Evolutionary conservation across 2,329 filamentous ascomycete species (phyloP).

Genomic region (Neospermospora avenae): DNA sequence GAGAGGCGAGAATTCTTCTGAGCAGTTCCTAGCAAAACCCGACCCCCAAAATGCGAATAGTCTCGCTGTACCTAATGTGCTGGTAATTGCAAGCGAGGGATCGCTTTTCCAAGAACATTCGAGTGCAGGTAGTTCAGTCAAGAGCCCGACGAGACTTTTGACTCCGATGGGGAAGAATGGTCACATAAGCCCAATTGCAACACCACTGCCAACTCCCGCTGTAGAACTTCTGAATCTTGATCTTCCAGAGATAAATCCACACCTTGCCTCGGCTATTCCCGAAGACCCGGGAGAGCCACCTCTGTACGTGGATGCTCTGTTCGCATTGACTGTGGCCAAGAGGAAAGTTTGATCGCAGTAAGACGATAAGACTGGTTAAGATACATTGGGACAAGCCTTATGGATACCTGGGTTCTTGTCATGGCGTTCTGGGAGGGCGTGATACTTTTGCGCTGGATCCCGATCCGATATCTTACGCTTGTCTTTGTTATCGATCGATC

Average conservation of each 20-base stretch:
- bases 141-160: not conserved
- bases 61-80: slow-evolving; percentile 42
- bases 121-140: not conserved
- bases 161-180: too few species aligned
- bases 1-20: slow-evolving; percentile 16
- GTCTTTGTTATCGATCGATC: too few species aligned
- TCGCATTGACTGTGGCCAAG: not conserved
- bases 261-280: not conserved
- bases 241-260: not conserved
- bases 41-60: slow-evolving; percentile 48
- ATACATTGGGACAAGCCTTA: not conserved
- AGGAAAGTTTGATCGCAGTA: not conserved
- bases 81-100: slow-evolving; percentile 41
- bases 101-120: not conserved
- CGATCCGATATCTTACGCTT: too few species aligned
- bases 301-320: slow-evolving; percentile 1
- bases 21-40: slow-evolving; percentile 19
- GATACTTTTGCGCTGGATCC: too few species aligned
- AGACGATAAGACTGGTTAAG: too few species aligned
- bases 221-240: not conserved
- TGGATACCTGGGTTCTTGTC: not conserved
- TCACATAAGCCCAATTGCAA: not conserved
- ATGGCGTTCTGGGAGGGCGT: not conserved
- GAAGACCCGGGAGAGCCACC: not conserved
- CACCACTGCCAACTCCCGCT: not conserved